Base-by-base conservation (phyloP, 73 alveolate genomes). In the Paramecium caudatum region DNA sequence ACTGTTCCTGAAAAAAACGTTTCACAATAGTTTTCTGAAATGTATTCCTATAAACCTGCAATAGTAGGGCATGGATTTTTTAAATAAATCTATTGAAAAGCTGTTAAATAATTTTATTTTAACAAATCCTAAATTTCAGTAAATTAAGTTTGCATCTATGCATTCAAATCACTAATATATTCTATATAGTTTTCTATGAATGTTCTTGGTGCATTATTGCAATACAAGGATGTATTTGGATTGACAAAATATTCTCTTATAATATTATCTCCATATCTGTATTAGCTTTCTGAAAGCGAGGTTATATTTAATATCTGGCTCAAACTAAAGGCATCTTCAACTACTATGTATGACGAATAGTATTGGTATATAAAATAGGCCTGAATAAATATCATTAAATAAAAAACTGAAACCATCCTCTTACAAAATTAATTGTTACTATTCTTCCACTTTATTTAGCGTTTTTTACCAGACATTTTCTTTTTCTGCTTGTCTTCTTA, bases 401-500 rank as follows among this genome's bases (percentile, higher is more conserved):
- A 55, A 10, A 55, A 55, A 1, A 21, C 45, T 21, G 80, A 27
- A 10, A 55, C 13, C 80, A 55, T 55, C 19, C 23, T 10, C 4
- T 55, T 55, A 2, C 16, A 1, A 21, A 55, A 23, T 21, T 55
- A 27, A 2, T 6, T 3, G 30, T 55, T 55, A 12, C 46, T 55
- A 55, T 23, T 55, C 30, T 55, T 55, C 80, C 80, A 55, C 8
- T 10, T 21, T 15, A 27, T 55, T 55, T 55, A 27, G 0, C 8
- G 23, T 55, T 55, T 55, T 21, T 55, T 55, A 8, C 30, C 12
- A 16, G 30, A 0, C 80, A 23, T 55, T 55, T 55, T n/a, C n/a
- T n/a, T n/a, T n/a, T n/a, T n/a, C n/a, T n/a, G n/a, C n/a, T n/a
- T 55, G 80, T 55, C 30, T 55, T 55, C 80, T 27, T 55, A 37